These are phyloP conservation scores for Colletotrichum neosansevieriae DNA, from an alignment of 2,329 filamentous ascomycete genomes.

Conservation along the genomic window DNA sequence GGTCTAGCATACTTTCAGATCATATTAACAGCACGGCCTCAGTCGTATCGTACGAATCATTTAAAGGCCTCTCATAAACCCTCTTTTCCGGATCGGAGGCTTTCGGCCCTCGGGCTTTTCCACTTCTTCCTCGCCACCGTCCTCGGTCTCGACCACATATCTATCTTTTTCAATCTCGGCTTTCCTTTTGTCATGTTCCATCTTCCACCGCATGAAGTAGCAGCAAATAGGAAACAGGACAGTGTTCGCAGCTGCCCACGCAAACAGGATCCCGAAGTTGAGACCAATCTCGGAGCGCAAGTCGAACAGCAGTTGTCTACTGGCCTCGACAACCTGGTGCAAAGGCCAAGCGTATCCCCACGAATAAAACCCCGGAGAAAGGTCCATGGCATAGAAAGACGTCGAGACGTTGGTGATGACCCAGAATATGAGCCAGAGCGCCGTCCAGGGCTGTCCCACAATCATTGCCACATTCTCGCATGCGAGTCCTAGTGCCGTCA, in stretches of 20 bases:
- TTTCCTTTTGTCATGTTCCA: conserved; percentile 45
- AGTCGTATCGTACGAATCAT: background rate
- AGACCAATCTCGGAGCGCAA: conserved; percentile 68
- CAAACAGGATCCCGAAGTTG: conserved; percentile 71
- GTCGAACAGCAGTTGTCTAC: conserved; percentile 71
- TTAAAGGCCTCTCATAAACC: conserved; percentile 48
- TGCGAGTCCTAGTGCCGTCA: conserved; percentile 71
- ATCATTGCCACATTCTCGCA: conserved; percentile 76
- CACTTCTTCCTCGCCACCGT: conserved; percentile 44
- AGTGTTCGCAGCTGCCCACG: conserved; percentile 67
- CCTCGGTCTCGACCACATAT: conserved; percentile 44
- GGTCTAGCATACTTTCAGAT: no score
- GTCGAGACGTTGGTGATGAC: conserved; percentile 74
- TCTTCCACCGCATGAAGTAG: conserved; percentile 57
- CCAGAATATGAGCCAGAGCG: conserved; percentile 76
- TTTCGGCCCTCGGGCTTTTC: conserved; percentile 45
- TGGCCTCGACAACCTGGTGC: conserved; percentile 71
- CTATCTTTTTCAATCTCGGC: conserved; percentile 45
- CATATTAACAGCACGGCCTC: no score
- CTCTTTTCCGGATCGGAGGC: conserved; percentile 47
- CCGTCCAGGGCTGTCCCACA: conserved; percentile 69
- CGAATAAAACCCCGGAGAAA: conserved; percentile 68
- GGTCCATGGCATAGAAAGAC: conserved; percentile 69
- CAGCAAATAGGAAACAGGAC: conserved; percentile 64
- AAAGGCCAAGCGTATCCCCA: conserved; percentile 76